Percentiles rank a stretch among this genome's conserved stretches.
phyloP scores from a whole-genome alignment of 768 basidiomycete genomes.

The Pisolithus marmoratus region DNA sequence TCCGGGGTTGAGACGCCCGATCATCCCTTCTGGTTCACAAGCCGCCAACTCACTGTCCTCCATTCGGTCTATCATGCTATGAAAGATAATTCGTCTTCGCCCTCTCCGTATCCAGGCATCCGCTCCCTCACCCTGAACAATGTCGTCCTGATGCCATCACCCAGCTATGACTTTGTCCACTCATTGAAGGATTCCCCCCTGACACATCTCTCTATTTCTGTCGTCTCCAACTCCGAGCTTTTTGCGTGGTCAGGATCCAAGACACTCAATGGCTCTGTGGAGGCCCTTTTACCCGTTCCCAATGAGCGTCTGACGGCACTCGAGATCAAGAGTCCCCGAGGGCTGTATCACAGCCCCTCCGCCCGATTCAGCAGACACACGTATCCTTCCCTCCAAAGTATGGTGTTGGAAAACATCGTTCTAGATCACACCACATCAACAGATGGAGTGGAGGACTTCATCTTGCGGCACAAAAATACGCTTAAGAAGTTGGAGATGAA shows the following conservation, averaged over 20 bases:
- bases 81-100: slow-evolving; percentile 6
- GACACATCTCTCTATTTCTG: slow-evolving; percentile 25
- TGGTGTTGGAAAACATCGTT: slow-evolving; percentile 25
- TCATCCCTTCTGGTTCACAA: slow-evolving; percentile 27
- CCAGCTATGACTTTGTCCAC: slow-evolving; percentile 23
- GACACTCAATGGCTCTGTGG: slow-evolving; percentile 19
- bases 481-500: slow-evolving; percentile 19
- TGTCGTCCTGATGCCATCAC: slow-evolving; percentile 17
- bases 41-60: slow-evolving; percentile 20
- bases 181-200: slow-evolving; percentile 21
- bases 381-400: slow-evolving; percentile 22
- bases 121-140: slow-evolving; percentile 22
- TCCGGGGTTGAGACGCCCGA: slow-evolving; percentile 18
- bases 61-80: slow-evolving; percentile 21
- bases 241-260: slow-evolving; percentile 28
- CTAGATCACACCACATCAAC: slow-evolving; percentile 18
- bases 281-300: slow-evolving; percentile 19
- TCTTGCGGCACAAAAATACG: slow-evolving; percentile 25
- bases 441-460: slow-evolving; percentile 25
- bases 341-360: slow-evolving; percentile 24
- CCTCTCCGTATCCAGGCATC: slow-evolving; percentile 2
- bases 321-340: slow-evolving; percentile 21
- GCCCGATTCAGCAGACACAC: slow-evolving; percentile 13
- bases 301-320: slow-evolving; percentile 17
- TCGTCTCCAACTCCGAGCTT: slow-evolving; percentile 28